Evolutionary conservation across 2,329 filamentous ascomycete species (phyloP).

Genomic region (Neofusicoccum sp.): DNA sequence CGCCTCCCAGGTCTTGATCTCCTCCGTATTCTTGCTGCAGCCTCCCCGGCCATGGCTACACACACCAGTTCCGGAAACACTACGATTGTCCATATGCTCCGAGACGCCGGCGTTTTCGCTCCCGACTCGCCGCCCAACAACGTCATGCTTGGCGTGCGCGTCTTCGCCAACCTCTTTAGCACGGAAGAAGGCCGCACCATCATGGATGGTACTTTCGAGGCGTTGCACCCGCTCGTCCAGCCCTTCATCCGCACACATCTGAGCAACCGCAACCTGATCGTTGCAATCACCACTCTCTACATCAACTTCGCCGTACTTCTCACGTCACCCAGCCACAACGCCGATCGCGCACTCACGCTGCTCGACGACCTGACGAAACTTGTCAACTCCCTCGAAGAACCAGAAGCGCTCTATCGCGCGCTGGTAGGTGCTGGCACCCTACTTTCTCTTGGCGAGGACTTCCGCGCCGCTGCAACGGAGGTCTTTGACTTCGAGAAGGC

Average conservation of each 20-base stretch:
- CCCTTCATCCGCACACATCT: slow-evolving; percentile 59
- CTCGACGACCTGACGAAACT: slow-evolving; percentile 65
- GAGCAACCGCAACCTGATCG: slow-evolving; percentile 75
- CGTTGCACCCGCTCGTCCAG: slow-evolving; percentile 65
- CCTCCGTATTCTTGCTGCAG: slow-evolving; percentile 77
- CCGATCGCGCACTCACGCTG: slow-evolving; percentile 55
- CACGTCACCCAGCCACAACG: slow-evolving; percentile 52
- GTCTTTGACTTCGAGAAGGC: slow-evolving; percentile 56
- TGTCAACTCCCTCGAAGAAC: slow-evolving; percentile 68
- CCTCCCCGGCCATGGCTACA: slow-evolving; percentile 65
- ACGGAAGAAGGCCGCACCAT: slow-evolving; percentile 67
- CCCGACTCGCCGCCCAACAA: slow-evolving; percentile 70
- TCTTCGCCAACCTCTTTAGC: slow-evolving; percentile 81
- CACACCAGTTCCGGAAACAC: slow-evolving; percentile 56
- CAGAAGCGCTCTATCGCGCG: slow-evolving; percentile 80
- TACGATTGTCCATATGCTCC: slow-evolving; percentile 64
- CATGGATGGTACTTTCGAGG: slow-evolving; percentile 61
- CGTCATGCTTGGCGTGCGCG: slow-evolving; percentile 81
- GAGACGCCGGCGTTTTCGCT: slow-evolving; percentile 60
- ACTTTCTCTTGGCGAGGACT: slow-evolving; percentile 62
- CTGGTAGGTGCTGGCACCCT: slow-evolving; percentile 84
- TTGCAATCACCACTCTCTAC: slow-evolving; percentile 78
- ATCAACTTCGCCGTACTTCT: slow-evolving; percentile 84
- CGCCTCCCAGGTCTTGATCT: slow-evolving; percentile 85
- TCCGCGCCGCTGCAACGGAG: slow-evolving; percentile 60